phyloP scores from a whole-genome alignment of 2,329 filamentous ascomycete genomes.

The Pezicula rhizophila region DNA sequence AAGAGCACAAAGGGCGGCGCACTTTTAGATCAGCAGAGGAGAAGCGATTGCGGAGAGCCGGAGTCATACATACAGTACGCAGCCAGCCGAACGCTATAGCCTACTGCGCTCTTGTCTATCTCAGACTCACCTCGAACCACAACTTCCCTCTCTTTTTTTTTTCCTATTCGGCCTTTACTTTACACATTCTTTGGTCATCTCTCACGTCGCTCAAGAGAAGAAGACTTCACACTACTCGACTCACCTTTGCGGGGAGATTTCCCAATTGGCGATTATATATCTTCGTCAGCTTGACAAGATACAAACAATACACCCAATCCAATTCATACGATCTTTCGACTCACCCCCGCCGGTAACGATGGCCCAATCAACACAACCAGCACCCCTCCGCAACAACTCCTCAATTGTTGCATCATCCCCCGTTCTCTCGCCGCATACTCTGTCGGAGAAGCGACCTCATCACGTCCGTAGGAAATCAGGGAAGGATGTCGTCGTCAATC shows the following conservation, averaged over 20 bases:
- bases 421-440: not conserved
- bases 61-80: not conserved
- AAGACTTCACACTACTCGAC: not conserved
- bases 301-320: not conserved
- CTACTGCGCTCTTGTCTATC: no score
- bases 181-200: not conserved
- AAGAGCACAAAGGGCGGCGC: not conserved
- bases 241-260: no score
- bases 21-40: not conserved
- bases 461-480: not conserved
- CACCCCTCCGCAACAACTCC: not conserved
- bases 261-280: no score
- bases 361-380: not conserved
- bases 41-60: conserved; percentile 1
- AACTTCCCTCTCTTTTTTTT: not conserved
- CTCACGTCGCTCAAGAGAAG: not conserved
- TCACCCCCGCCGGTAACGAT: not conserved
- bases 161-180: not conserved
- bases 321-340: not conserved
- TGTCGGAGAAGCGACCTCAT: not conserved
- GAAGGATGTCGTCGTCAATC: not conserved
- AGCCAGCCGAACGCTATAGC: not conserved
- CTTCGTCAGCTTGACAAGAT: no score
- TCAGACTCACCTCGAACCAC: not conserved
- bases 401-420: not conserved